Evolutionary conservation across 2,329 filamentous ascomycete species (phyloP).

Genomic region (Pseudocercospora vitis): DNA sequence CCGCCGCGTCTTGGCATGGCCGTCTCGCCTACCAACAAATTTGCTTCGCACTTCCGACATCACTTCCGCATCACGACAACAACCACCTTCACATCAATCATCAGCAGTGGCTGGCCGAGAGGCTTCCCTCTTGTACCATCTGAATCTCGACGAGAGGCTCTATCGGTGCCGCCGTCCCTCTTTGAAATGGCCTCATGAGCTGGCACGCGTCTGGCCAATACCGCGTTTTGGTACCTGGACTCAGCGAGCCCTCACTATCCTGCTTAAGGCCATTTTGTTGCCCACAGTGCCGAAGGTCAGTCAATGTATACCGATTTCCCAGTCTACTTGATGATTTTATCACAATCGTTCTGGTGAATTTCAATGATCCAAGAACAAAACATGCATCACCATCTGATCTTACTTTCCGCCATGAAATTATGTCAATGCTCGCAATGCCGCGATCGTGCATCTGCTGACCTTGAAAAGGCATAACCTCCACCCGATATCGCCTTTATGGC

Average conservation of each 20-base stretch:
- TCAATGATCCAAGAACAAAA: slow-evolving; percentile 42
- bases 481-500: no score
- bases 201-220: background rate
- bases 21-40: slow-evolving; percentile 2
- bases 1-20: background rate
- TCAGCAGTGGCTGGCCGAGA: no score
- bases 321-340: slow-evolving; percentile 33
- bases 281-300: no score
- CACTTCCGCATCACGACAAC: slow-evolving; percentile 8
- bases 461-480: no score
- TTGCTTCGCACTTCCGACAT: slow-evolving; percentile 11
- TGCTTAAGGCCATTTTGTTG: background rate
- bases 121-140: no score
- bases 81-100: background rate
- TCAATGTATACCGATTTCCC: no score
- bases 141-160: no score
- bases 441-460: slow-evolving; percentile 2
- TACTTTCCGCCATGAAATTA: no score
- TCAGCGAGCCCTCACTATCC: no score
- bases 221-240: no score
- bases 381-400: slow-evolving; percentile 46
- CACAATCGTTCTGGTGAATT: slow-evolving; percentile 41
- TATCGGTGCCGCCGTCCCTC: background rate
- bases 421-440: no score
- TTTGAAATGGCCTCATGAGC: background rate